Evolutionary conservation across 108 stramenopile species (phyloP), one percentile per base, ranked within the genome.

Genomic region (Nannochloropsis gaditana): DNA sequence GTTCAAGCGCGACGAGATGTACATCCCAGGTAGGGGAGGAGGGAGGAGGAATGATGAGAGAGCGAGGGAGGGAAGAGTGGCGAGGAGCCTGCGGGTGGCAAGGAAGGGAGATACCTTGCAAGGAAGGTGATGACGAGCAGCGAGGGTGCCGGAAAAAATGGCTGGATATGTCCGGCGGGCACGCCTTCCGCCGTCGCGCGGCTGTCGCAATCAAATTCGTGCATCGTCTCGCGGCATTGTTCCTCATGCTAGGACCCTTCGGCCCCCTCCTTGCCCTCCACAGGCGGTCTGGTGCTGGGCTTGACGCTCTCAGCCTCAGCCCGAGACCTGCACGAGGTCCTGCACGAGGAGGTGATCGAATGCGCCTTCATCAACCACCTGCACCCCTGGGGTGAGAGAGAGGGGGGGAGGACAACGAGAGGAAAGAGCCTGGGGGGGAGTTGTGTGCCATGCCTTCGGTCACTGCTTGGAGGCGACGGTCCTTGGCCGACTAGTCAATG

Each of bases 321-420:
- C 45, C 87, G 94, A 42, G 95, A 95, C 84, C 90, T 95, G 43
- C 95, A 95, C 86, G 94, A 95, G 90, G 83, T 92, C 4, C 92
- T 95, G 10, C 93, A 94, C 84, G 95, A 96, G 88, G 94, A 95
- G 84, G 89, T 95, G 45, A 80, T 91, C 43, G 90, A 92, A 84
- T 93, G 93, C 59, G 90, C 88, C 84, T 95, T 93, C 90, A 82
- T 93, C 73, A 94, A 95, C 90, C 89, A 92, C 42, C 81, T 94
- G 42, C 93, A 93, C 86, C 95, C 95, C 9, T 84, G 87, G 19
- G 87, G 84, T 44, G 80, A 73, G 59, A 31, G 31, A 31, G 59
- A 73, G 5, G 59, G 59, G n/a, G 8, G 6, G 59, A 73, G 2
- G 8, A n/a, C 15, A n/a, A n/a, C 19, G 59, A 8, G 59, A n/a